A percentile compares a stretch with the other conserved stretches of the same genome.
Evolutionary conservation across 2,329 filamentous ascomycete genomes (phyloP).

Genomic region (Xylariaceae sp.): DNA sequence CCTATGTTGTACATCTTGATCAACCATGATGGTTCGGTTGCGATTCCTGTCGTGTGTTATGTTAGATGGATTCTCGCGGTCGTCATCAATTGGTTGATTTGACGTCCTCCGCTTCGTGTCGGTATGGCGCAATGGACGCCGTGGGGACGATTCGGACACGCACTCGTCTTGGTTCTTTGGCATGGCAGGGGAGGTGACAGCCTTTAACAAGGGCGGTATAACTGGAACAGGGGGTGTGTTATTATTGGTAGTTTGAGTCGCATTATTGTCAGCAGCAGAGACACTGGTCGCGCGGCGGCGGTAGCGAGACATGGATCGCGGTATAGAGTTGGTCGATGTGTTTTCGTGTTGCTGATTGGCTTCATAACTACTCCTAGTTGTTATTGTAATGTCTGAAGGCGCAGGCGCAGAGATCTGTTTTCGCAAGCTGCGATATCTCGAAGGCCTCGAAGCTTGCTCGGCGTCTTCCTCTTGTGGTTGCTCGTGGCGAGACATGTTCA

Average conservation of each 20-base stretch:
- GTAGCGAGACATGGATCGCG: constrained; percentile 46
- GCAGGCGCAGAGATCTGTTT: constrained; percentile 40
- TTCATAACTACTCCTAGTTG: constrained; percentile 25
- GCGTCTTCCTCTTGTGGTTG: constrained; percentile 7
- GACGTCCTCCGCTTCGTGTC: constrained; percentile 27
- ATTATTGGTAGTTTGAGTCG: constrained; percentile 36
- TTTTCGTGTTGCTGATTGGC: constrained; percentile 26
- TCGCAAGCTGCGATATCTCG: constrained; percentile 45
- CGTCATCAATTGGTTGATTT: constrained; percentile 27
- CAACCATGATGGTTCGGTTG: constrained; percentile 28
- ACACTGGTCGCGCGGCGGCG: constrained; percentile 40
- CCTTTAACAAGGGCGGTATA: constrained; percentile 39
- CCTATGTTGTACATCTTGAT: constrained; percentile 29
- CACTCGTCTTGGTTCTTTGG: constrained; percentile 5
- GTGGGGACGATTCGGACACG: constrained; percentile 21
- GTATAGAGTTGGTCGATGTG: constrained; percentile 38
- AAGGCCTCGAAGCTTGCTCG: constrained; percentile 38
- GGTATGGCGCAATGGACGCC: constrained; percentile 33
- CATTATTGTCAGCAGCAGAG: constrained; percentile 36
- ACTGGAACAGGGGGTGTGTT: constrained; percentile 41
- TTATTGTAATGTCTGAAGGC: constrained; percentile 29
- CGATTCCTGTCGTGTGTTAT: constrained; percentile 30
- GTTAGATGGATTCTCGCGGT: constrained; percentile 16
- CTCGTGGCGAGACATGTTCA: constrained; percentile 30
- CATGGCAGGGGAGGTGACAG: constrained; percentile 22